Conservation (phyloP, 192 early-diverging fungal genomes). For the Lobosporangium transversale region DNA sequence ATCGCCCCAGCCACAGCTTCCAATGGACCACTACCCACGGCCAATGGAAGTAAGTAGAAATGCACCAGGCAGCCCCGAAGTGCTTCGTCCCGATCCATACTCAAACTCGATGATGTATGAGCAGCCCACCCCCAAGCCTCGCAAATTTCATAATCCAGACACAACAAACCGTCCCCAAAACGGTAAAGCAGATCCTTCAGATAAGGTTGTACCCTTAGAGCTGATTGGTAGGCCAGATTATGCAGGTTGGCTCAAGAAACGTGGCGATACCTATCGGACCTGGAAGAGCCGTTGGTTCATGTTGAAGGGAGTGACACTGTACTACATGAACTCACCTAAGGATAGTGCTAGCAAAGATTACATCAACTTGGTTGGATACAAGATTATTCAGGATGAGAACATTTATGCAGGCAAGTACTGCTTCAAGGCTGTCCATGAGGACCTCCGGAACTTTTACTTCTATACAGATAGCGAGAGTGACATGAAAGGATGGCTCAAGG, state of each 20-base stretch:
- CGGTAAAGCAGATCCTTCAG: conserved; percentile 31
- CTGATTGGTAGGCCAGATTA: conserved; percentile 62
- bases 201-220: conserved; percentile 43
- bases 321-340: conserved; percentile 68
- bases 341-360: conserved; percentile 61
- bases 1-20: conserved; percentile 6
- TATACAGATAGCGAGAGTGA: conserved; percentile 63
- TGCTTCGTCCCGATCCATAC: conserved; percentile 27
- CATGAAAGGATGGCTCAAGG: conserved; percentile 66
- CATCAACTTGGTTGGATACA: conserved; percentile 68
- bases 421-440: conserved; percentile 69
- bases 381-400: conserved; percentile 69
- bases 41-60: conserved; percentile 9
- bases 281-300: conserved; percentile 74
- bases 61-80: conserved; percentile 6
- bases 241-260: conserved; percentile 69
- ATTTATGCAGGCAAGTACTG: conserved; percentile 68
- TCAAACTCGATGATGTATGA: conserved; percentile 1
- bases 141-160: conserved; percentile 35
- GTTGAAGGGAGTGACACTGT: conserved; percentile 65
- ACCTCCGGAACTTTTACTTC: conserved; percentile 67
- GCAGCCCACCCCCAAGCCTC: conserved; percentile 26
- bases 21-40: conserved; percentile 27
- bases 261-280: conserved; percentile 65
- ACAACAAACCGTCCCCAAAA: conserved; percentile 27